Conservation (phyloP, 495 filamentous ascomycete species). For the Hyaloscypha hepaticicola region DNA sequence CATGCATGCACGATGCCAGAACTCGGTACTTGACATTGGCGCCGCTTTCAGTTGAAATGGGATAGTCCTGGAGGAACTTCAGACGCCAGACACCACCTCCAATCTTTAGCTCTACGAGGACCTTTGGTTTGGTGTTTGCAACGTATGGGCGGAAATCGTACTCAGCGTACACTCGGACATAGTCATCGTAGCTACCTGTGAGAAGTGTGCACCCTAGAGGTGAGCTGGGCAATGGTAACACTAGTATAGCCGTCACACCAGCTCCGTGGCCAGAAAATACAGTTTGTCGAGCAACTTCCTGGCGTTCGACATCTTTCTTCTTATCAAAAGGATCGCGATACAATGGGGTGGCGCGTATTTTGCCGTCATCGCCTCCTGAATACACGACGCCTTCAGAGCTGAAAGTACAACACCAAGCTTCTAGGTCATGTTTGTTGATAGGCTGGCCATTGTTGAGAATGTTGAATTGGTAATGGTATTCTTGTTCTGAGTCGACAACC, state of each 20-base stretch:
- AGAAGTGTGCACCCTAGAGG: conserved; percentile 54
- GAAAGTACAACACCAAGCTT: conserved; percentile 69
- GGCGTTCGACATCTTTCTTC: not conserved
- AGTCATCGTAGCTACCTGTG: conserved; percentile 93
- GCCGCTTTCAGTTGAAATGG: conserved; percentile 7
- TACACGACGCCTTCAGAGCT: conserved; percentile 39
- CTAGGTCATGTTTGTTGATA: conserved; percentile 30
- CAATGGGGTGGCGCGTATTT: conserved; percentile 35
- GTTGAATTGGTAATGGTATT: conserved; percentile 26
- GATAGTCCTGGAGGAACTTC: conserved; percentile 50
- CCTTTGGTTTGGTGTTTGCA: conserved; percentile 32
- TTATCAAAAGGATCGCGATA: not conserved
- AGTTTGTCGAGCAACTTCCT: conserved; percentile 2
- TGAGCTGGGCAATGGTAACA: conserved; percentile 45
- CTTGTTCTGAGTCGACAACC: not conserved
- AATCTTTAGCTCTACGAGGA: conserved; percentile 63
- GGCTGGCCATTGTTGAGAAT: conserved; percentile 25
- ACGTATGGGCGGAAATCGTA: conserved; percentile 40
- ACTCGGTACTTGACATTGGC: conserved; percentile 49
- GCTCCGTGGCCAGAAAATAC: conserved; percentile 62
- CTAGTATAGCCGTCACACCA: conserved; percentile 86
- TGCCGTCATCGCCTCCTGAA: conserved; percentile 70
- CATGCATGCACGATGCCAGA: conserved; percentile 93
- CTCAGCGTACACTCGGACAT: conserved; percentile 61
- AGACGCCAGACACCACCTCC: conserved; percentile 91